These are phyloP conservation scores for Rossbeevera mucosa DNA, from an alignment of 768 basidiomycete genomes.

Conservation along the genomic window DNA sequence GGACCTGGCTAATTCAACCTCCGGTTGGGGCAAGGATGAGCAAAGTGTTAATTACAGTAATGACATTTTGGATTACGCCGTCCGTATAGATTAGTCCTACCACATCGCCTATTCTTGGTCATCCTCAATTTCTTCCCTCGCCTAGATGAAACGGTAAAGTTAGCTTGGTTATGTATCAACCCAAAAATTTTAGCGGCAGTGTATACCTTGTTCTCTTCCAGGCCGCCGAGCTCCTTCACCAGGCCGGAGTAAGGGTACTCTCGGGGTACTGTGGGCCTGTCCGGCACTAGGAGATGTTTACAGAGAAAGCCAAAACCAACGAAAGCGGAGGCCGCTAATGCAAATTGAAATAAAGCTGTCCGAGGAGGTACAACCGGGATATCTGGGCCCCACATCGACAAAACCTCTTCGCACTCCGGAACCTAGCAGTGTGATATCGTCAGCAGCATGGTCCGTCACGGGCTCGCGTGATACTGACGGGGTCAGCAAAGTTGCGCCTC, in stretches of 20 bases:
- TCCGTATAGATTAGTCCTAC: no score
- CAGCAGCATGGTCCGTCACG: conserved; percentile 3
- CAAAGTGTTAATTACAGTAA: neutral
- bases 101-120: conserved; percentile 31
- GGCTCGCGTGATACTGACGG: conserved; percentile 41
- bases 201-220: conserved; percentile 73
- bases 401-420: conserved; percentile 74
- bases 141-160: conserved; percentile 25
- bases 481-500: conserved; percentile 77
- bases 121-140: conserved; percentile 32
- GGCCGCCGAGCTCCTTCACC: conserved; percentile 70
- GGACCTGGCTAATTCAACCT: neutral
- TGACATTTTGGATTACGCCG: neutral
- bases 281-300: conserved; percentile 52
- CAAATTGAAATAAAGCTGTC: conserved; percentile 61
- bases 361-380: conserved; percentile 56
- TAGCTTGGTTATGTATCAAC: neutral
- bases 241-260: conserved; percentile 77
- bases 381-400: conserved; percentile 89
- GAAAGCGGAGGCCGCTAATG: conserved; percentile 58
- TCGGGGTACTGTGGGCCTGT: conserved; percentile 62
- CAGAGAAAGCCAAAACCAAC: conserved; percentile 56
- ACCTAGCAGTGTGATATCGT: conserved; percentile 41
- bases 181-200: neutral
- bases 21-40: neutral